These are phyloP conservation scores for Suillus subalutaceus DNA, from an alignment of 768 basidiomycete species.

Conservation along the genomic window DNA sequence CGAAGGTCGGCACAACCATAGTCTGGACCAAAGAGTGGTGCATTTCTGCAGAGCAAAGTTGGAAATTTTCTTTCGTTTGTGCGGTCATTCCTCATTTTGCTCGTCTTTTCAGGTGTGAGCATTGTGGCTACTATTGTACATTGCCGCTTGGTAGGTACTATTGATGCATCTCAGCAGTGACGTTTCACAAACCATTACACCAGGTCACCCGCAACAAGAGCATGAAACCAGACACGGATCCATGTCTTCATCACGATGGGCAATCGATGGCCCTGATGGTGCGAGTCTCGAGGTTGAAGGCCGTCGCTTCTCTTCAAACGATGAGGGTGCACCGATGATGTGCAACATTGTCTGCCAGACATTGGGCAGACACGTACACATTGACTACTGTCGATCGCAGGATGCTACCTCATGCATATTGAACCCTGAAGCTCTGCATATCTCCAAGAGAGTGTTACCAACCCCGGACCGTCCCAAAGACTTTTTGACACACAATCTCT, in stretches of 20 bases:
- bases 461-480: slow-evolving; percentile 53
- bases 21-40: slow-evolving; percentile 43
- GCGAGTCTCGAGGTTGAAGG: slow-evolving; percentile 55
- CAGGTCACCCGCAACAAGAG: slow-evolving; percentile 61
- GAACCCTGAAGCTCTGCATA: slow-evolving; percentile 49
- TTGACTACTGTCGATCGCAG: slow-evolving; percentile 56
- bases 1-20: slow-evolving; percentile 53
- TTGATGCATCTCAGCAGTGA: not conserved
- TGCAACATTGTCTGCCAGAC: slow-evolving; percentile 58
- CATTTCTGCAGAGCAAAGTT: slow-evolving; percentile 59
- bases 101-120: slow-evolving; percentile 43
- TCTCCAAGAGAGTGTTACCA: slow-evolving; percentile 44
- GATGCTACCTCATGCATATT: slow-evolving; percentile 38
- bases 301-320: slow-evolving; percentile 52
- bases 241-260: slow-evolving; percentile 62
- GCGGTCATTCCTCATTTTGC: not conserved
- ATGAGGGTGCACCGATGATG: slow-evolving; percentile 66
- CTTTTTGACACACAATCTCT: slow-evolving; percentile 52
- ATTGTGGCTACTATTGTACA: slow-evolving; percentile 62
- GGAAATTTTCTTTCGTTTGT: slow-evolving; percentile 8
- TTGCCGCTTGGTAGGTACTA: slow-evolving; percentile 49
- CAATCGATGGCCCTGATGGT: slow-evolving; percentile 55
- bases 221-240: slow-evolving; percentile 68
- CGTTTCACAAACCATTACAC: not conserved
- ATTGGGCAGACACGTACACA: slow-evolving; percentile 59